Conservation (phyloP, 805 yeast species). For the Schwanniomyces yamadae region DNA sequence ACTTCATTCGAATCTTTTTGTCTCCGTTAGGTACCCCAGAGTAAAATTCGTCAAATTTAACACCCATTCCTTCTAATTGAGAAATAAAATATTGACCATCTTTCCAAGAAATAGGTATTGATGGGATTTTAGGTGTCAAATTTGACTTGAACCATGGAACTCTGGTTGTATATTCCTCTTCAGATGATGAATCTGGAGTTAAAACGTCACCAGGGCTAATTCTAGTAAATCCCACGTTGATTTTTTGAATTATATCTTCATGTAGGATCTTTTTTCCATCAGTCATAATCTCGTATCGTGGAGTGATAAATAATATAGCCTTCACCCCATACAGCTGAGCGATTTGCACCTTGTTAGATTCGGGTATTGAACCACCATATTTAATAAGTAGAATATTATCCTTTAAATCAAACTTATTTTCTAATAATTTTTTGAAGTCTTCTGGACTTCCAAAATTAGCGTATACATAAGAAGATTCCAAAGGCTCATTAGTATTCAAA, state of each 20-base stretch:
- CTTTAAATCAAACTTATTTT: slow-evolving; percentile 36
- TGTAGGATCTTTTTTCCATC: slow-evolving; percentile 12
- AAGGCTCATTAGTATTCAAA: slow-evolving; percentile 48
- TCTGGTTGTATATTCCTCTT: slow-evolving; percentile 36
- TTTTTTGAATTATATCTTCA: slow-evolving; percentile 50
- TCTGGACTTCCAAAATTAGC: slow-evolving; percentile 62
- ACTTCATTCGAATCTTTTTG: slow-evolving; percentile 23
- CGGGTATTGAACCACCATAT: slow-evolving; percentile 48
- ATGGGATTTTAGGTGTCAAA: slow-evolving; percentile 68
- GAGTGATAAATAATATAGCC: slow-evolving; percentile 66
- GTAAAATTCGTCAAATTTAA: slow-evolving; percentile 24
- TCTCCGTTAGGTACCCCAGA: slow-evolving; percentile 24
- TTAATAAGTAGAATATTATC: slow-evolving; percentile 58
- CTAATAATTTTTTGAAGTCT: slow-evolving; percentile 49
- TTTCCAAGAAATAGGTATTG: slow-evolving; percentile 72
- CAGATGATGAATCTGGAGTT: slow-evolving; percentile 72
- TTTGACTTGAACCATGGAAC: slow-evolving; percentile 46
- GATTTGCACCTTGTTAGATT: slow-evolving; percentile 35
- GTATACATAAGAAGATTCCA: slow-evolving; percentile 54
- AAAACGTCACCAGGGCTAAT: slow-evolving; percentile 74
- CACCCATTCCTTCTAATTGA: slow-evolving; percentile 32
- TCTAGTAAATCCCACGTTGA: slow-evolving; percentile 58
- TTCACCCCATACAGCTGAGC: slow-evolving; percentile 59
- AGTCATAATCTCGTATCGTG: slow-evolving; percentile 17
- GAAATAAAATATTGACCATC: slow-evolving; percentile 50